Conservation (phyloP, 805 yeast species). For the Scheffersomyces stipitis region DNA sequence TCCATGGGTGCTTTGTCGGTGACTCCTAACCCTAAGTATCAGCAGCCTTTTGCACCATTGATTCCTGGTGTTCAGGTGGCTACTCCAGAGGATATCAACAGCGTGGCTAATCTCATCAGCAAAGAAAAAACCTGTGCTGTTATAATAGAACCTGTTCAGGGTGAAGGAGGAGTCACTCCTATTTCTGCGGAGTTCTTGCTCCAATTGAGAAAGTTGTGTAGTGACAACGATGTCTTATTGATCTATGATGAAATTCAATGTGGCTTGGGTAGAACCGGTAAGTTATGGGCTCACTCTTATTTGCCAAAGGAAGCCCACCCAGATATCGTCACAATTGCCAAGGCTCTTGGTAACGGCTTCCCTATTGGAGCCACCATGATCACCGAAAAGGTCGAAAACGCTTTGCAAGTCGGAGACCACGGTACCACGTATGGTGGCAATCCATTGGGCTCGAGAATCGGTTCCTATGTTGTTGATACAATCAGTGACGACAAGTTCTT, state of each 20-base stretch:
- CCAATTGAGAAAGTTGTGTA: slow-evolving; percentile 66
- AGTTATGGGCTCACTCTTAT: slow-evolving; percentile 86
- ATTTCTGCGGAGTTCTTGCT: slow-evolving; percentile 63
- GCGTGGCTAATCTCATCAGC: slow-evolving; percentile 55
- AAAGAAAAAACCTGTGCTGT: slow-evolving; percentile 78
- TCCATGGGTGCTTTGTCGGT: slow-evolving; percentile 91
- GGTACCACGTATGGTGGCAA: slow-evolving; percentile 99
- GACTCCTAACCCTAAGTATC: slow-evolving; percentile 91
- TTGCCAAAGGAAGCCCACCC: slow-evolving; percentile 85
- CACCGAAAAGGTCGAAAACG: slow-evolving; percentile 71
- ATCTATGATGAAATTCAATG: slow-evolving; percentile 97
- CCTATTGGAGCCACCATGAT: slow-evolving; percentile 95
- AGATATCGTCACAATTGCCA: slow-evolving; percentile 91
- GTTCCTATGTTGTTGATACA: slow-evolving; percentile 68
- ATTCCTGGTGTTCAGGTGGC: slow-evolving; percentile 86
- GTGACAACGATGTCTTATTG: slow-evolving; percentile 66
- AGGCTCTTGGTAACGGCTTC: slow-evolving; percentile 94
- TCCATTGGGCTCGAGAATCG: slow-evolving; percentile 85
- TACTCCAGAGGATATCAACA: slow-evolving; percentile 55
- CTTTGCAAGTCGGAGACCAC: slow-evolving; percentile 86
- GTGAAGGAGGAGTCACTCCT: slow-evolving; percentile 92
- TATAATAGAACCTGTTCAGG: slow-evolving; percentile 95
- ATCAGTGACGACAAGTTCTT: slow-evolving; percentile 64
- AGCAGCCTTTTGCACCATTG: slow-evolving; percentile 85
- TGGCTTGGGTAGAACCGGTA: slow-evolving; percentile 92